Conservation (phyloP, 164 flowering plant species). For the Annona squamosa region DNA sequence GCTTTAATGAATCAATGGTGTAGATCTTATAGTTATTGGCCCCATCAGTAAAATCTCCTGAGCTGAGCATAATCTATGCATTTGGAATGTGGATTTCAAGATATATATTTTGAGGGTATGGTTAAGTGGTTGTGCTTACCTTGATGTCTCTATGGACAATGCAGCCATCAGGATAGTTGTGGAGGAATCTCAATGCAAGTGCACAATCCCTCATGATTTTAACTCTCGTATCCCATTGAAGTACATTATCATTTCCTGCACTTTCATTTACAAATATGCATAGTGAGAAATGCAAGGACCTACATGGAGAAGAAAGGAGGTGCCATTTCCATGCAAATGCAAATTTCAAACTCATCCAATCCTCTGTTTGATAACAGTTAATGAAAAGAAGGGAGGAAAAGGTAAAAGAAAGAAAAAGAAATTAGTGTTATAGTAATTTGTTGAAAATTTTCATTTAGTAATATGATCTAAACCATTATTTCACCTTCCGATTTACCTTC, state of each 20-base stretch:
- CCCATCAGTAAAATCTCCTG: background rate
- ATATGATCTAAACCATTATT: too few relatives aligned
- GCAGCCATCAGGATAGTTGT: conserved; percentile 50
- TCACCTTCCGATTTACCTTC: too few relatives aligned
- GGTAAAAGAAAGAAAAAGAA: too few relatives aligned
- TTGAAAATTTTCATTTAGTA: too few relatives aligned
- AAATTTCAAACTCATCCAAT: too few relatives aligned
- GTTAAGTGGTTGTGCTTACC: conserved; percentile 21
- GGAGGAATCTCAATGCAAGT: conserved; percentile 54
- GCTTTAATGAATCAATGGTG: background rate
- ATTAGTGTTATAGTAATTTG: too few relatives aligned
- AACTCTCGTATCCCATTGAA: conserved; percentile 58
- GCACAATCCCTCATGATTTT: conserved; percentile 63
- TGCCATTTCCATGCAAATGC: too few relatives aligned
- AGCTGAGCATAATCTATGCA: background rate
- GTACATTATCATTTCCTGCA: conserved; percentile 36
- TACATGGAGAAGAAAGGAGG: background rate
- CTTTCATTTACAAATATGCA: background rate
- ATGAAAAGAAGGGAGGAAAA: too few relatives aligned
- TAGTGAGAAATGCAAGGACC: background rate
- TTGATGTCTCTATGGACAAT: conserved; percentile 75
- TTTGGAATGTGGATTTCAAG: background rate
- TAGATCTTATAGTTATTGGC: background rate
- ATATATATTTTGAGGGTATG: background rate
- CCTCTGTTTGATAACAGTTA: too few relatives aligned